phyloP scores from a whole-genome alignment of 345 rosid genomes.

The Eucalyptus coolabah region DNA sequence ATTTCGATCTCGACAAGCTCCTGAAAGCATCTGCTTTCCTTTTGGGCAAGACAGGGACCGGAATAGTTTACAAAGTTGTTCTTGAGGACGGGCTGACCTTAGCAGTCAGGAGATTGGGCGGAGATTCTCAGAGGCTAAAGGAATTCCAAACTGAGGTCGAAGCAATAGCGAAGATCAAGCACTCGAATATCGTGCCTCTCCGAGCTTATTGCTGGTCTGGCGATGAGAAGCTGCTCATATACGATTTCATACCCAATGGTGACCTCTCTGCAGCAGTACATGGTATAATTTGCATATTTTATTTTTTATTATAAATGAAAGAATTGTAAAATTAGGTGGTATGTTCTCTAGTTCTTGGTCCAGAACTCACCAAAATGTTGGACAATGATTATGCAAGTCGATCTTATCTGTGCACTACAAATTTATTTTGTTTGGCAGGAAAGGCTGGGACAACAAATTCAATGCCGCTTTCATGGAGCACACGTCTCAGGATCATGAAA shows the following conservation, averaged over 20 bases:
- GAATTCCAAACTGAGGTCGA: conserved; percentile 87
- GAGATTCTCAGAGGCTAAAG: conserved; percentile 51
- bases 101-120: conserved; percentile 75
- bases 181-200: conserved; percentile 66
- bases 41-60: conserved; percentile 74
- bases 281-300: conserved; percentile 18
- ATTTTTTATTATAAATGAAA: background rate
- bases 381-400: background rate
- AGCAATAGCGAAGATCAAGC: conserved; percentile 77
- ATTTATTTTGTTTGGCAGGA: conserved; percentile 18
- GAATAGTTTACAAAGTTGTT: conserved; percentile 80
- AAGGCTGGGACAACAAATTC: conserved; percentile 42
- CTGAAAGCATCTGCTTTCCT: conserved; percentile 91
- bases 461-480: conserved; percentile 54
- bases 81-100: conserved; percentile 53
- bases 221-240: conserved; percentile 79
- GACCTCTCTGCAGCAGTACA: conserved; percentile 76
- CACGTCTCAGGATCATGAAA: conserved; percentile 51
- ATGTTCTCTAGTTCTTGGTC: background rate
- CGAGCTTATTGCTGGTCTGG: conserved; percentile 89
- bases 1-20: conserved; percentile 70
- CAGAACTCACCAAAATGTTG: background rate
- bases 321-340: background rate
- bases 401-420: background rate
- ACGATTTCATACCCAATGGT: conserved; percentile 66